Conservation (phyloP, 129 eudicot genomes). For the Pittosporum tobira region DNA sequence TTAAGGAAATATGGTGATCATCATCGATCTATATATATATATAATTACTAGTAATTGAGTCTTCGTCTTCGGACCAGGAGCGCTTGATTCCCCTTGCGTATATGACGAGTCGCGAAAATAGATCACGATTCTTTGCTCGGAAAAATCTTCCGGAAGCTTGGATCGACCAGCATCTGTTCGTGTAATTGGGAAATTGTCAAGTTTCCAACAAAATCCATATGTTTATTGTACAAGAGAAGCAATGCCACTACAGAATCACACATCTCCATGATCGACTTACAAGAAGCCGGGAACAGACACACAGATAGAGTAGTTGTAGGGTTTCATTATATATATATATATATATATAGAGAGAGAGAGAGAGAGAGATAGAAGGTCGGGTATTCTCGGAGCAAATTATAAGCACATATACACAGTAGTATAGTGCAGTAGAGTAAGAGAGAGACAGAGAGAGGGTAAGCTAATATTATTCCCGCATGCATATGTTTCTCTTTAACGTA, state of each 20-base stretch:
- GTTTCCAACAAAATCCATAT: not conserved
- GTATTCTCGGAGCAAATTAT: no score
- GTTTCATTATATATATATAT: not conserved
- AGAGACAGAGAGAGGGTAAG: not conserved
- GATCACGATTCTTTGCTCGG: not conserved
- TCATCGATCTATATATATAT: no score
- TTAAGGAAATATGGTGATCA: no score
- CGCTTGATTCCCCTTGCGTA: constrained; percentile 8
- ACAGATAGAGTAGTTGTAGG: not conserved
- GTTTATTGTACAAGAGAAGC: not conserved
- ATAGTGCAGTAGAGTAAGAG: not conserved
- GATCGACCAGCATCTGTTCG: not conserved
- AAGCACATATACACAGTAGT: no score
- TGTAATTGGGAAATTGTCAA: not conserved
- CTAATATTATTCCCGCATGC: constrained; percentile 17
- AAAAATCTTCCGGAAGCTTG: not conserved
- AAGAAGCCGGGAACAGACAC: not conserved
- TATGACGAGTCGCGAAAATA: not conserved
- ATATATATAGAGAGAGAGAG: not conserved
- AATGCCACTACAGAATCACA: no score
- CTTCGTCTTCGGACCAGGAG: constrained; percentile 13
- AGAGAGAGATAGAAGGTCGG: no score
- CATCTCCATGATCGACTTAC: no score
- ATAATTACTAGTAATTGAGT: no score
- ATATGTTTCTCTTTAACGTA: not conserved